Percentiles rank a stretch among this genome's conserved stretches.
phyloP scores from a whole-genome alignment of 148 eudicot genomes.

The Chenopodium album region DNA sequence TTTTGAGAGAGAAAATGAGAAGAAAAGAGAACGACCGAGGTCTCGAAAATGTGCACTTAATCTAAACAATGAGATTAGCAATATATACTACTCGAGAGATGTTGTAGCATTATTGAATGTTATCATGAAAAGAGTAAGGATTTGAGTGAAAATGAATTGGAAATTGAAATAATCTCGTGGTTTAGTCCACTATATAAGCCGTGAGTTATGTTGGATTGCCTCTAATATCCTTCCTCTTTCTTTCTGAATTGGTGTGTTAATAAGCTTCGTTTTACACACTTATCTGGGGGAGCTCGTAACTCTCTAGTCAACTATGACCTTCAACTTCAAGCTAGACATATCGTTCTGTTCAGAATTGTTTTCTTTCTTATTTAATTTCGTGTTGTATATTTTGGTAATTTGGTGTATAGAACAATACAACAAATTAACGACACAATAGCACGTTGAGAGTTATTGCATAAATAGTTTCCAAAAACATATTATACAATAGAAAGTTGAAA shows the following conservation, averaged over 20 bases:
- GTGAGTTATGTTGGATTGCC: slow-evolving; percentile 2
- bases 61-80: not conserved
- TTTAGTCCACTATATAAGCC: not conserved
- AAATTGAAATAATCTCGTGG: not conserved
- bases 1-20: not conserved
- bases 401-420: no score
- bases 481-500: no score
- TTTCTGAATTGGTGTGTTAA: not conserved
- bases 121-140: not conserved
- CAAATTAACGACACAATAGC: no score
- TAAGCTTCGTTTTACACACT: not conserved
- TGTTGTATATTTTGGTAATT: no score
- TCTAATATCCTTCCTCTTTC: not conserved
- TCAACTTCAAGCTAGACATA: not conserved
- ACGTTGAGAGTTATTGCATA: no score
- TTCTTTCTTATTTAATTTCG: no score
- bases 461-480: no score
- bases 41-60: not conserved
- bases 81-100: not conserved
- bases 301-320: not conserved
- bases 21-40: not conserved
- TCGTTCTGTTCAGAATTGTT: no score
- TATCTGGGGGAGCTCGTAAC: not conserved
- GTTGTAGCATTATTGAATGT: not conserved
- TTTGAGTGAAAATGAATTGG: not conserved